Evolutionary conservation across 805 yeast genomes (phyloP).

Genomic region (Yamadazyma akitaensis): DNA sequence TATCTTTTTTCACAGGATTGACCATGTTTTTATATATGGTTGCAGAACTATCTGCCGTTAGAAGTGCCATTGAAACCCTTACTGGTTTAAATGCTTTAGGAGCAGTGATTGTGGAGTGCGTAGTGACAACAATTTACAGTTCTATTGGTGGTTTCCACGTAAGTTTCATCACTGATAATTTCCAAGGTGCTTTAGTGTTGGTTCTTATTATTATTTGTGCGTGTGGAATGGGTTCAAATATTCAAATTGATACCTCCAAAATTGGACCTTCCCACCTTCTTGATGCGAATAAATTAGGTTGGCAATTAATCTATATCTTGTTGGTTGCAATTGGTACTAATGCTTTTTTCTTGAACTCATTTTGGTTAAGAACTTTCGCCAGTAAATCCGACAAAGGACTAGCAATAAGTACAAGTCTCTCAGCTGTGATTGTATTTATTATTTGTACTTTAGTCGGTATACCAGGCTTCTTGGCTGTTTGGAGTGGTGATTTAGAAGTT

Average conservation of each 20-base stretch:
- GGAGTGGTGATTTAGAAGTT: slow-evolving; percentile 70
- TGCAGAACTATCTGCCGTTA: slow-evolving; percentile 79
- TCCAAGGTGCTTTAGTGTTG: slow-evolving; percentile 76
- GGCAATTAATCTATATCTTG: slow-evolving; percentile 85
- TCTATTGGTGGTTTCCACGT: slow-evolving; percentile 86
- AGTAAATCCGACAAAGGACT: slow-evolving; percentile 74
- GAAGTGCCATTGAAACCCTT: slow-evolving; percentile 69
- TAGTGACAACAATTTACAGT: slow-evolving; percentile 83
- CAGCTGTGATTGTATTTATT: slow-evolving; percentile 61
- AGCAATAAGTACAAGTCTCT: slow-evolving; percentile 69
- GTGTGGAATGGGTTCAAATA: slow-evolving; percentile 73
- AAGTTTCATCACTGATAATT: slow-evolving; percentile 81
- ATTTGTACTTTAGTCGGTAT: slow-evolving; percentile 73
- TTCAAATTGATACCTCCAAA: slow-evolving; percentile 58
- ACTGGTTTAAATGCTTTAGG: slow-evolving; percentile 80
- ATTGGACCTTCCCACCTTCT: slow-evolving; percentile 66
- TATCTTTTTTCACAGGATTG: slow-evolving; percentile 77
- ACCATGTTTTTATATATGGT: slow-evolving; percentile 86
- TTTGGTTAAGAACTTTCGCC: slow-evolving; percentile 94
- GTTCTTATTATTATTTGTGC: slow-evolving; percentile 65
- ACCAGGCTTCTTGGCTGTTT: slow-evolving; percentile 84
- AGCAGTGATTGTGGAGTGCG: slow-evolving; percentile 79
- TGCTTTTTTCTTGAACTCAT: slow-evolving; percentile 86
- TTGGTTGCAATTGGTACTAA: slow-evolving; percentile 86
- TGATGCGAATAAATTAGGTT: slow-evolving; percentile 68